Evolutionary conservation across 2,329 filamentous ascomycete species (phyloP).

Genomic region (Apiospora koreana): DNA sequence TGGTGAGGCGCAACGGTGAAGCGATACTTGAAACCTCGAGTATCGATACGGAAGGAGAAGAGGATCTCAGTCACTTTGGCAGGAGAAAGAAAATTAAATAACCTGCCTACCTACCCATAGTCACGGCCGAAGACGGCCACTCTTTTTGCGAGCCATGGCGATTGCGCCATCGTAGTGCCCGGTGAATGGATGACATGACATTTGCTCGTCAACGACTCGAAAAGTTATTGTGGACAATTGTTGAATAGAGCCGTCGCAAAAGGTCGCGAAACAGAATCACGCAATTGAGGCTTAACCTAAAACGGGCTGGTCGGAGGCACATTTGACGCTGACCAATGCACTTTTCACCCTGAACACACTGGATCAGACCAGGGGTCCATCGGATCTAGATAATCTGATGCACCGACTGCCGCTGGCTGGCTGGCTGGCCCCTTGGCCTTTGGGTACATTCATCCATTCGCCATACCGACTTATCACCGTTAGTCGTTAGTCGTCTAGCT

Average conservation of each 20-base stretch:
- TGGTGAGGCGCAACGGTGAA: background rate
- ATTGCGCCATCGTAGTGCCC: conserved; percentile 10
- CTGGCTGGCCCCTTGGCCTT: background rate
- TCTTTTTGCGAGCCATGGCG: background rate
- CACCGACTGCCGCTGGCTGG: background rate
- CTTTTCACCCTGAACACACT: background rate
- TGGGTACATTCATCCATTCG: background rate
- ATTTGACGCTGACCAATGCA: background rate
- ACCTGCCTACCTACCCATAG: background rate
- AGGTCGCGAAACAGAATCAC: conserved; percentile 10
- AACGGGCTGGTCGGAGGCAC: background rate
- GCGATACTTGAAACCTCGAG: conserved; percentile 5
- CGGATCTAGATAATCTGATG: conserved; percentile 5
- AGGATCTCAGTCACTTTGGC: background rate
- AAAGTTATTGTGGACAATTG: conserved; percentile 3
- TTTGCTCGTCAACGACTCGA: background rate
- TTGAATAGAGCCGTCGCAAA: conserved; percentile 9
- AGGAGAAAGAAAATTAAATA: background rate
- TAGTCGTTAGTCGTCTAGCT: background rate
- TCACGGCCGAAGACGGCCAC: conserved; percentile 6
- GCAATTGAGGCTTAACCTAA: conserved; percentile 10
- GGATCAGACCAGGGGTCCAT: conserved; percentile 1
- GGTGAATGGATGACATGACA: conserved; percentile 2
- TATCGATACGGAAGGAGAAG: background rate
- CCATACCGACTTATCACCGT: background rate